These are phyloP conservation scores for Domatiomyces catenatus DNA, from an alignment of 2,329 filamentous ascomycete genomes.

Conservation along the genomic window DNA sequence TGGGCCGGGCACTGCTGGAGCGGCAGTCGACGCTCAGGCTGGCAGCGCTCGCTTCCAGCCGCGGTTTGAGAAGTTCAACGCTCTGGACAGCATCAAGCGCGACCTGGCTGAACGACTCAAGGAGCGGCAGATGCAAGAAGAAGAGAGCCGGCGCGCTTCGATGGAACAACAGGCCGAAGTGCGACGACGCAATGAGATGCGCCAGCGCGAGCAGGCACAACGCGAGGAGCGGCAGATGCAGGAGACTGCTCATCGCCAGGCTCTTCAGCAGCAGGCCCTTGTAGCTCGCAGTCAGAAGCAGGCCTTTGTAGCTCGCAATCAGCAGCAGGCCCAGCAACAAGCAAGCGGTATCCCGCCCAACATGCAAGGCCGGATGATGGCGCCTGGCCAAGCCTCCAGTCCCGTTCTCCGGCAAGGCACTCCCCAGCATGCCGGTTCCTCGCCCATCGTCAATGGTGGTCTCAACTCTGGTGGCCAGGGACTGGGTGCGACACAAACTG, in stretches of 20 bases:
- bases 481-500: conserved; percentile 28
- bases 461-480: conserved; percentile 20
- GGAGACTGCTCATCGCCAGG: conserved; percentile 26
- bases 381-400: conserved; percentile 30
- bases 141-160: conserved; percentile 33
- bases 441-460: conserved; percentile 27
- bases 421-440: conserved; percentile 28
- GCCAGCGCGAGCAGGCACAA: conserved; percentile 20
- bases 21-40: conserved; percentile 59
- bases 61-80: conserved; percentile 81
- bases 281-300: conserved; percentile 1
- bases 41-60: conserved; percentile 63
- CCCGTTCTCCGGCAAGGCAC: conserved; percentile 34
- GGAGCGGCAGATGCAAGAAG: conserved; percentile 33
- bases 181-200: conserved; percentile 31
- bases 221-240: conserved; percentile 19
- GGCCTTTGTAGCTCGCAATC: conserved; percentile 3
- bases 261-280: conserved; percentile 26
- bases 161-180: conserved; percentile 34
- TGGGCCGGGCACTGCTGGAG: conserved; percentile 35
- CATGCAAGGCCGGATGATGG: conserved; percentile 22
- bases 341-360: conserved; percentile 33
- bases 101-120: conserved; percentile 56
- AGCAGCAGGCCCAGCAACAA: conserved; percentile 27
- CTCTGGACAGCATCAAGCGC: conserved; percentile 67